Evolutionary conservation across 768 basidiomycete genomes (phyloP), one percentile per base, ranked within the genome.

Genomic region (Leccinum barrowsii): DNA sequence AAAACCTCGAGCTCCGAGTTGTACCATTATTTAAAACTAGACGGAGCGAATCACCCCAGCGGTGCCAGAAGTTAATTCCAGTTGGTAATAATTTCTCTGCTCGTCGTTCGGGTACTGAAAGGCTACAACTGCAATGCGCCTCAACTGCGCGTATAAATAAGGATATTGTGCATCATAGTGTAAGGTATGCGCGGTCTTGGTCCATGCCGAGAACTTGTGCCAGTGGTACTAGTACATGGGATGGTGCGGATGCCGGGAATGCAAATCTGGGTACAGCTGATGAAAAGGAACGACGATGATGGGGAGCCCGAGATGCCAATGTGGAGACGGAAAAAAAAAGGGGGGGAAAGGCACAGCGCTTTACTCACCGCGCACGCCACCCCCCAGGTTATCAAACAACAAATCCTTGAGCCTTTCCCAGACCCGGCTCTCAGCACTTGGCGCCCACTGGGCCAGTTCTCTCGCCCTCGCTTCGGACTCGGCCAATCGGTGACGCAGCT

Each of bases 371-470:
- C 59, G 67, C 30, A 58, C 15, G 50, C 59, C 53, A 12, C 58
- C 58, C 8, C 61, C 62, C 35, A 73, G 48, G 22, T 66, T 68
- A 50, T 73, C 68, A 60, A 67, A 68, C 19, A 72, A 57, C 59
- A 71, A 54, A 57, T 68, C 70, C 52, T 65, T 73, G 59, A 71
- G 53, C 56, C 56, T 66, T 48, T 61, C 68, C 70, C 68, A 71
- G 26, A 73, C 59, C 28, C 61, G 64, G 34, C 28, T 63, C 26
- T 71, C 72, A 8, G 47, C 37, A 57, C 32, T 57, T 12, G 61
- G 61, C 12, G 50, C 40, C 24, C 58, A 63, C 19, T 62, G 63
- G 32, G 35, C 34, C 49, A 66, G 17, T 7, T 66, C 70, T 57
- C 52, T 61, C 42, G 52, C 54, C 53, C 55, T 63, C 56, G 40